phyloP scores from a whole-genome alignment of 352 stramenopile species.

The Pythium pyrilobum region DNA sequence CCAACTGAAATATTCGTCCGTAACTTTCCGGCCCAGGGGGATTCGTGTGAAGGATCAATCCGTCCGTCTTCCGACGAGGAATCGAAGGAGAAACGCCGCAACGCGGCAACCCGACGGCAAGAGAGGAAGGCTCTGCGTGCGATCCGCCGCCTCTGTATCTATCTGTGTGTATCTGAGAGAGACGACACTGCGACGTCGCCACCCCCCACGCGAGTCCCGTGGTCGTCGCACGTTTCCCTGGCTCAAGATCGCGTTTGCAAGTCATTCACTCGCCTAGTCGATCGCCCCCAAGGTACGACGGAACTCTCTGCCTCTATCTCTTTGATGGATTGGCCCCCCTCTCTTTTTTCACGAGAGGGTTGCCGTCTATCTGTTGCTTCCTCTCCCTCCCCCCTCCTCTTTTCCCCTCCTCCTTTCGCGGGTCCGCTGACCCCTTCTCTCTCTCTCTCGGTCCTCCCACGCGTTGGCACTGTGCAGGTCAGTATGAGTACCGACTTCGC shows the following conservation, averaged over 20 bases:
- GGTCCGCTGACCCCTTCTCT: too few relatives aligned
- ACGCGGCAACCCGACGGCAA: neutral
- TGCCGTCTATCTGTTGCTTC: too few relatives aligned
- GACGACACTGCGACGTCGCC: neutral
- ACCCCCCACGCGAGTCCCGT: neutral
- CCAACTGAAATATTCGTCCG: neutral
- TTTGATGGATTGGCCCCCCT: too few relatives aligned
- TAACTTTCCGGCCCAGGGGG: neutral
- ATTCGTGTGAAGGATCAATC: too few relatives aligned
- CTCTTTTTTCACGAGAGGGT: too few relatives aligned
- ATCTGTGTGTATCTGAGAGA: neutral
- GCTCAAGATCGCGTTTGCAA: neutral
- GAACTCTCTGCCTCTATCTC: neutral
- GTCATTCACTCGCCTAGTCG: too few relatives aligned
- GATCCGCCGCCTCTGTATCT: neutral
- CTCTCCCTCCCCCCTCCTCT: too few relatives aligned
- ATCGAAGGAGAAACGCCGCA: slow-evolving; percentile 10
- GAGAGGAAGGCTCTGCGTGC: neutral
- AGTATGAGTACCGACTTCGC: slow-evolving; percentile 24
- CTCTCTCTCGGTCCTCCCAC: neutral
- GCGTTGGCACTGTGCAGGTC: neutral
- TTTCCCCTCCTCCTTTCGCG: neutral
- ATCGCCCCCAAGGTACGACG: too few relatives aligned
- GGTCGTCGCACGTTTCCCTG: neutral
- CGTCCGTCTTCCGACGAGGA: neutral